A percentile compares a stretch with the other conserved stretches of the same genome.
Evolutionary conservation across 441 rosid species (phyloP).

Genomic region (Pelargonium myrrhifolium): DNA sequence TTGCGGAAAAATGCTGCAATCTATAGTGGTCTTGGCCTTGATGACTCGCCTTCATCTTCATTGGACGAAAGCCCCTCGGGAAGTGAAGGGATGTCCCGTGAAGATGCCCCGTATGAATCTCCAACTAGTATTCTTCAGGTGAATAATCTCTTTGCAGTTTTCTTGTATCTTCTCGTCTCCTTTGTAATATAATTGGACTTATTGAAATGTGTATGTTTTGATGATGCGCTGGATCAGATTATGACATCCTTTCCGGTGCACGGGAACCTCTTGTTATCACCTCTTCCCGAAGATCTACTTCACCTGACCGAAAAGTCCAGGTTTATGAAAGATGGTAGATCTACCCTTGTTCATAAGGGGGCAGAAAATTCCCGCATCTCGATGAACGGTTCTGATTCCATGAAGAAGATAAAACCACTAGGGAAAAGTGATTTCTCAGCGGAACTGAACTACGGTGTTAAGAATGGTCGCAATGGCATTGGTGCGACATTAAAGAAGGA

Average conservation of each 20-base stretch:
- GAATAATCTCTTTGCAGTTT: slow-evolving; percentile 23
- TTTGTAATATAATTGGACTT: slow-evolving; percentile 16
- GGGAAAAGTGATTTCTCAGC: slow-evolving; percentile 36
- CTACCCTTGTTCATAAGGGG: slow-evolving; percentile 23
- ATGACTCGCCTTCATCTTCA: slow-evolving; percentile 77
- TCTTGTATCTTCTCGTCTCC: slow-evolving; percentile 14
- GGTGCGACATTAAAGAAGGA: slow-evolving; percentile 35
- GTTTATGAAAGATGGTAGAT: slow-evolving; percentile 22
- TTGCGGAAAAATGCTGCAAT: slow-evolving; percentile 68
- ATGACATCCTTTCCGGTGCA: slow-evolving; percentile 47
- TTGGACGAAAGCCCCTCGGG: slow-evolving; percentile 75
- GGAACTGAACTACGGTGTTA: slow-evolving; percentile 37
- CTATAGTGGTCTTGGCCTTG: slow-evolving; percentile 96
- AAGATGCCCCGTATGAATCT: slow-evolving; percentile 45
- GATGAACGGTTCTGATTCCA: slow-evolving; percentile 30
- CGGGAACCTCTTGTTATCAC: slow-evolving; percentile 42
- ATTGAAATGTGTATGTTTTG: slow-evolving; percentile 8
- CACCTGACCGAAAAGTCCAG: slow-evolving; percentile 33
- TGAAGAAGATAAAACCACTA: slow-evolving; percentile 37
- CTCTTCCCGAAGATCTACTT: slow-evolving; percentile 50
- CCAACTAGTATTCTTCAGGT: slow-evolving; percentile 68
- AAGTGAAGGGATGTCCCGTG: slow-evolving; percentile 60
- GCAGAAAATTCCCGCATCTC: slow-evolving; percentile 27
- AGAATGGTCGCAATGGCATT: slow-evolving; percentile 28
- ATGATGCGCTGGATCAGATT: slow-evolving; percentile 36